Percentiles rank a stretch among this genome's conserved stretches.
These are phyloP conservation scores for Cutaneotrichosporon mucoides DNA, from an alignment of 1,284 basidiomycete genomes.

Conservation along the genomic window DNA sequence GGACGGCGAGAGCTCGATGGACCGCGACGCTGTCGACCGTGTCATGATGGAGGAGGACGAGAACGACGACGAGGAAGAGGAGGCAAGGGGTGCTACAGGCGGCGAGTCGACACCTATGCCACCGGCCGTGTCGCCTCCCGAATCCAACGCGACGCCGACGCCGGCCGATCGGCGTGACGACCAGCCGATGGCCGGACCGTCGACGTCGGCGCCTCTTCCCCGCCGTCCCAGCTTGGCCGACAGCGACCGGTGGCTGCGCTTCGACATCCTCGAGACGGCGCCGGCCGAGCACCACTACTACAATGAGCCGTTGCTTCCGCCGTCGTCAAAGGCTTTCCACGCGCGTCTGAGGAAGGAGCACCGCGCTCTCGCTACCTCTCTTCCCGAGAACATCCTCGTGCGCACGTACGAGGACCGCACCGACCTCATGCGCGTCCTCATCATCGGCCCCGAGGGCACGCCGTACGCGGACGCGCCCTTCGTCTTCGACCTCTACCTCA, in stretches of 20 bases:
- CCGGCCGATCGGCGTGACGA: no score
- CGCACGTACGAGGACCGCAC: conserved; percentile 64
- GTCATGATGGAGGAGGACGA: background rate
- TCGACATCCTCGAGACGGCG: conserved; percentile 67
- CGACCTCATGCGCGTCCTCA: conserved; percentile 80
- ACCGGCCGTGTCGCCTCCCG: no score
- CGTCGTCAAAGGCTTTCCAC: conserved; percentile 68
- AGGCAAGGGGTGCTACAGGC: no score
- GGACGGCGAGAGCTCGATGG: conserved; percentile 21
- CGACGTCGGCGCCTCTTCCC: background rate
- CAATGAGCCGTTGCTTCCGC: conserved; percentile 51
- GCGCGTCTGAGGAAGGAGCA: conserved; percentile 76
- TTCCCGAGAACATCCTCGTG: conserved; percentile 59
- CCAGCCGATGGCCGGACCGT: no score
- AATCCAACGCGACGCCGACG: no score
- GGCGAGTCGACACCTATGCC: background rate
- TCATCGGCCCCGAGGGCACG: conserved; percentile 88
- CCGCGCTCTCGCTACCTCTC: conserved; percentile 66
- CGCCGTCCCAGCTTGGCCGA: conserved; percentile 10
- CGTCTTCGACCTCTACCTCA: conserved; percentile 88
- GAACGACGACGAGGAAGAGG: background rate
- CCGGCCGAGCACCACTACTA: conserved; percentile 77
- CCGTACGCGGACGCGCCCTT: conserved; percentile 91
- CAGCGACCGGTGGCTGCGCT: conserved; percentile 61
- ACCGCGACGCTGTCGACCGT: conserved; percentile 17